phyloP scores from a whole-genome alignment of 2,329 filamentous ascomycete species.

The Rutstroemia sp. region DNA sequence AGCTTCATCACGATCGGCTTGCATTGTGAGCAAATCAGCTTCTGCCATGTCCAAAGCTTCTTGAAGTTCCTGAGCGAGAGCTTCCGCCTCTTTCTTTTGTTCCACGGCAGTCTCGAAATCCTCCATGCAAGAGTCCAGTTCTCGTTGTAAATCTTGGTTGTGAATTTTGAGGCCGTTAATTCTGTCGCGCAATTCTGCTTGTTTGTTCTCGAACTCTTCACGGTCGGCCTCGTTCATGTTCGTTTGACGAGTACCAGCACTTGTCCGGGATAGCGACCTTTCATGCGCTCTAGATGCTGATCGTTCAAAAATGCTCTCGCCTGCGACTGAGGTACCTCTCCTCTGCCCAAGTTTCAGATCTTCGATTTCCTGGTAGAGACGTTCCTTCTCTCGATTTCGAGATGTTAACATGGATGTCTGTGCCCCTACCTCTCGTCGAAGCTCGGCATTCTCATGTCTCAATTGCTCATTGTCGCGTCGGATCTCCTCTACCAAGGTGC shows the following conservation, averaged over 20 bases:
- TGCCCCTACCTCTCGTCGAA: constrained; percentile 85
- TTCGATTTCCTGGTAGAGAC: constrained; percentile 94
- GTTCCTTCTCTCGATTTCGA: constrained; percentile 88
- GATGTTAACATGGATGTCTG: constrained; percentile 98
- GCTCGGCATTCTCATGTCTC: constrained; percentile 84
- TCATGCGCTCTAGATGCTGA: constrained; percentile 78
- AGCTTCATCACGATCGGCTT: constrained; percentile 81
- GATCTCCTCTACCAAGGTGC: constrained; percentile 70
- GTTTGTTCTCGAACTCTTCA: constrained; percentile 77
- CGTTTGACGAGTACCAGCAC: constrained; percentile 30
- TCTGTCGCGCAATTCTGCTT: constrained; percentile 78
- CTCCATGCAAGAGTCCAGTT: constrained; percentile 70
- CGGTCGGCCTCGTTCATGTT: constrained; percentile 66
- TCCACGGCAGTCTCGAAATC: constrained; percentile 71
- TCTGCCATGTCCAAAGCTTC: constrained; percentile 73
- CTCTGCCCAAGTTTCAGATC: constrained; percentile 85
- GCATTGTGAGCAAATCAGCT: constrained; percentile 71
- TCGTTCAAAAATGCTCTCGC: constrained; percentile 90
- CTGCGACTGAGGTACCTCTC: constrained; percentile 58
- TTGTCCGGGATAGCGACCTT: constrained; percentile 66
- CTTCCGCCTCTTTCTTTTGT: constrained; percentile 53
- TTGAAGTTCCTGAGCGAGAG: constrained; percentile 56
- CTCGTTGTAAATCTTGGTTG: constrained; percentile 80
- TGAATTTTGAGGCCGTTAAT: constrained; percentile 80
- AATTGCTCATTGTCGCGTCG: constrained; percentile 64